A percentile compares a stretch with the other conserved stretches of the same genome.
phyloP scores from a whole-genome alignment of 1,284 basidiomycete species.

The Golubevia pallescens region DNA sequence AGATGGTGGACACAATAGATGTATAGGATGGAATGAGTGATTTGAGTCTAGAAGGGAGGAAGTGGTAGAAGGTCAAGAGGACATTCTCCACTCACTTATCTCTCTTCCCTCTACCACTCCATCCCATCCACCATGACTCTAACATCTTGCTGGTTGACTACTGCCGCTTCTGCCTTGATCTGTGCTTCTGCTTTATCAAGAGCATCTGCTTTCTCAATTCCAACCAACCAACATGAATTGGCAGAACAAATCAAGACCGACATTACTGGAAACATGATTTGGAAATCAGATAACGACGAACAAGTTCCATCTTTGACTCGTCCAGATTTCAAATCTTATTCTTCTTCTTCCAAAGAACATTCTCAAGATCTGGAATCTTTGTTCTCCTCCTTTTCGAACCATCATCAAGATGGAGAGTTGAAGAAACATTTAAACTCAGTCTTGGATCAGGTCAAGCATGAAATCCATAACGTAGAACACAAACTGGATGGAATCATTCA shows the following conservation, averaged over 20 bases:
- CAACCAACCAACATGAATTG: too few species aligned
- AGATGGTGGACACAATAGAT: too few species aligned
- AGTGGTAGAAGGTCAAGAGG: too few species aligned
- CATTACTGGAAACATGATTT: slow-evolving; percentile 3
- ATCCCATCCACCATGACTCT: slow-evolving; percentile 21
- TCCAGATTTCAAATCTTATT: not conserved
- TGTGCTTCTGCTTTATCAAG: slow-evolving; percentile 23
- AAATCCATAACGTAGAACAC: slow-evolving; percentile 28
- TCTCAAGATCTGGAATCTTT: not conserved
- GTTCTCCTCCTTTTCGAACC: slow-evolving; percentile 2
- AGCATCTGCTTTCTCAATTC: not conserved
- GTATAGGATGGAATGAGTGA: too few species aligned
- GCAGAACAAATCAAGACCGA: not conserved
- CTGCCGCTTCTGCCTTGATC: slow-evolving; percentile 39
- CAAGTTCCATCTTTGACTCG: not conserved
- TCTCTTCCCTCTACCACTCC: not conserved
- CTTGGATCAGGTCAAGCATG: slow-evolving; percentile 20
- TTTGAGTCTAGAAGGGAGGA: too few species aligned
- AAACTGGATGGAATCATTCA: slow-evolving; percentile 23
- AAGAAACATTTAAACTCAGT: slow-evolving; percentile 16
- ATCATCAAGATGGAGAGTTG: slow-evolving; percentile 20
- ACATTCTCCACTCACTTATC: not conserved
- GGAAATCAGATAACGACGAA: not conserved
- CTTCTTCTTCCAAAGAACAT: not conserved
- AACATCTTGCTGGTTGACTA: slow-evolving; percentile 40